Evolutionary conservation across 495 filamentous ascomycete genomes (phyloP).

Genomic region (Tetracladium marchalianum): DNA sequence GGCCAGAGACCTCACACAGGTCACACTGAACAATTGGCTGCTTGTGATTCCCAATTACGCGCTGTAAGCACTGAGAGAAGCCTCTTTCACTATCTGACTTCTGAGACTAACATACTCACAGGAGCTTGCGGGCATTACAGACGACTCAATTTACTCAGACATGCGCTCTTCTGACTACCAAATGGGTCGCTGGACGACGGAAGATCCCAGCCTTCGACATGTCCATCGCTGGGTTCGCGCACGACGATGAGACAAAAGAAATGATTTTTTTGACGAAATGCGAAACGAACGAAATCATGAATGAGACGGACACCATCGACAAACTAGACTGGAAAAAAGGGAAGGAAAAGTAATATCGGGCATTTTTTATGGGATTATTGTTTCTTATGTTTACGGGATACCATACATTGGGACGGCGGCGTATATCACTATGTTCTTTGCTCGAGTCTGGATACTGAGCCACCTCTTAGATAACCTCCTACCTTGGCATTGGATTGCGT

Average conservation of each 20-base stretch:
- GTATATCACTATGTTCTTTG: no score
- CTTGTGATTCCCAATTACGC: conserved; percentile 48
- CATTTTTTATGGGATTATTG: no score
- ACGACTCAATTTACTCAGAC: conserved; percentile 54
- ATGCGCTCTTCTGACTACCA: conserved; percentile 52
- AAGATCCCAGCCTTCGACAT: conserved; percentile 51
- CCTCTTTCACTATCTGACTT: conserved; percentile 1
- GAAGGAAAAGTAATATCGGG: no score
- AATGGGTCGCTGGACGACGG: conserved; percentile 64
- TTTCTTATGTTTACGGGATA: no score
- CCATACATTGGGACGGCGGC: no score
- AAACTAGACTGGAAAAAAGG: no score
- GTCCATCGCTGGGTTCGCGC: conserved; percentile 42
- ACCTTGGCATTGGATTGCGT: background rate
- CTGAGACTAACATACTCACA: conserved; percentile 19
- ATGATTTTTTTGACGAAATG: background rate
- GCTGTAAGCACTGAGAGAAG: conserved; percentile 37
- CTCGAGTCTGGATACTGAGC: no score
- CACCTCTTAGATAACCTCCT: no score
- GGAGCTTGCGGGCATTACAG: conserved; percentile 60
- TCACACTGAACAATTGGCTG: conserved; percentile 48
- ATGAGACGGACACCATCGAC: background rate
- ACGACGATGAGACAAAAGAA: conserved; percentile 20
- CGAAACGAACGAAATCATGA: background rate
- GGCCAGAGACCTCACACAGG: conserved; percentile 50